Conservation (phyloP, 108 stramenopile genomes). For the Skeletonema costatum region DNA sequence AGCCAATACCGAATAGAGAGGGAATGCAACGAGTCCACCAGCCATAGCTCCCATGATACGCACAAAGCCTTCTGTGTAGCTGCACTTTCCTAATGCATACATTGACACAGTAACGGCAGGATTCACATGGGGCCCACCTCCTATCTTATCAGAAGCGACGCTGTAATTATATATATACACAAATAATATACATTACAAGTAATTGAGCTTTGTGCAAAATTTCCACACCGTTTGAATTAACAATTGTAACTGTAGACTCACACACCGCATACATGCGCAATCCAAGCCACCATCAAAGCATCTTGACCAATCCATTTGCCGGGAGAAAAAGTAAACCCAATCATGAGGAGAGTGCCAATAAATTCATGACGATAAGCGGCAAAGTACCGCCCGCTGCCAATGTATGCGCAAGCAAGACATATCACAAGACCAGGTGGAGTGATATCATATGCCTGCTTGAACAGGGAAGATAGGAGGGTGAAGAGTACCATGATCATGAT, state of each 20-base stretch:
- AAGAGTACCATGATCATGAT: conserved; percentile 18
- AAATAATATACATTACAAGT: too few relatives aligned
- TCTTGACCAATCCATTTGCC: conserved; percentile 87
- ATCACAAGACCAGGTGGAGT: conserved; percentile 73
- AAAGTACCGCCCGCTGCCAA: conserved; percentile 67
- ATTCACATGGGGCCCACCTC: conserved; percentile 76
- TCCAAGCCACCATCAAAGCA: conserved; percentile 65
- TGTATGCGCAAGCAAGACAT: conserved; percentile 57
- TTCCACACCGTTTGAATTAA: too few relatives aligned
- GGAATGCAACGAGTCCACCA: conserved; percentile 86
- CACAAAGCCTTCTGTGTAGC: conserved; percentile 80
- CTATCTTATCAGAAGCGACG: conserved; percentile 76
- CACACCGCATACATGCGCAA: conserved; percentile 72
- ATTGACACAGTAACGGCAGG: conserved; percentile 81
- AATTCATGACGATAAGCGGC: conserved; percentile 70
- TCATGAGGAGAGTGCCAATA: conserved; percentile 83
- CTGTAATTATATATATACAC: too few relatives aligned
- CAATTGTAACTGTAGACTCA: too few relatives aligned
- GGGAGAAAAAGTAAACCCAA: conserved; percentile 82
- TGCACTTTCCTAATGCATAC: conserved; percentile 74
- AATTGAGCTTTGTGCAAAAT: too few relatives aligned
- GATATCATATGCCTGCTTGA: conserved; percentile 32
- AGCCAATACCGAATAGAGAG: conserved; percentile 66
- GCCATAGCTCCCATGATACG: conserved; percentile 80
- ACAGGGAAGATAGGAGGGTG: conserved; percentile 26